Base-by-base conservation (phyloP, 2,329 filamentous ascomycete genomes). In the Pseudopithomyces chartarum region DNA sequence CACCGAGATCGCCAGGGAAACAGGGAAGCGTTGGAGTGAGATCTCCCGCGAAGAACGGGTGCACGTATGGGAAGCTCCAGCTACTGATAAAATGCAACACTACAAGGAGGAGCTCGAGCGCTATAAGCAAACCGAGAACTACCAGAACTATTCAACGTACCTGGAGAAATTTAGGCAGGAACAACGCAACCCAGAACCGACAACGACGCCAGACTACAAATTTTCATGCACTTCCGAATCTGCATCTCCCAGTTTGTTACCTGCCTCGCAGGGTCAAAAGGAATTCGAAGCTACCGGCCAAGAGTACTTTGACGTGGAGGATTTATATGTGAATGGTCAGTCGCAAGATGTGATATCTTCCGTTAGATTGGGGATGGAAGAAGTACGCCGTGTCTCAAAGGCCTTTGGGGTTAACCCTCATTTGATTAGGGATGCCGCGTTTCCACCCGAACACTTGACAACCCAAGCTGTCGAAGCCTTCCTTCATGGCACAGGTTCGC, bases 401-500 rank as follows among this genome's bases (percentile, higher is more conserved):
- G 19, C 39, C 6, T 47, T 56, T 36, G 42, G 54, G 22, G 19
- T 52, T n/a, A 47, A 52, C 42, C 12, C 34, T 17, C 12, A 52
- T 23, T 36, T 34, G 13, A 52, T n/a, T 3, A 49, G 42, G 45
- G 40, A 52, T 42, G 36, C 40, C 43, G 54, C 48, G 1, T 47
- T 47, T 42, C 54, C 54, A 47, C 23, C 12, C n/a, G 54, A 56
- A 43, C 22, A 52, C 4, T 19, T 34, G 17, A 52, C 48, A 42
- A 42, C 17, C 42, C 40, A 47, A 52, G 48, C 40, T 22, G 49
- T 62, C 34, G 48, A 50, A 40, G 19, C 44, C 22, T 57, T 62
- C 23, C 26, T 60, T 22, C 20, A 48, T 19, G 47, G 52, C 23
- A 55, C 56, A 23, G 57, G 54, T 11, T 45, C 55, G 26, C 47